phyloP scores from a whole-genome alignment of 129 eudicot genomes.

The Centrapalus pauciflorus region DNA sequence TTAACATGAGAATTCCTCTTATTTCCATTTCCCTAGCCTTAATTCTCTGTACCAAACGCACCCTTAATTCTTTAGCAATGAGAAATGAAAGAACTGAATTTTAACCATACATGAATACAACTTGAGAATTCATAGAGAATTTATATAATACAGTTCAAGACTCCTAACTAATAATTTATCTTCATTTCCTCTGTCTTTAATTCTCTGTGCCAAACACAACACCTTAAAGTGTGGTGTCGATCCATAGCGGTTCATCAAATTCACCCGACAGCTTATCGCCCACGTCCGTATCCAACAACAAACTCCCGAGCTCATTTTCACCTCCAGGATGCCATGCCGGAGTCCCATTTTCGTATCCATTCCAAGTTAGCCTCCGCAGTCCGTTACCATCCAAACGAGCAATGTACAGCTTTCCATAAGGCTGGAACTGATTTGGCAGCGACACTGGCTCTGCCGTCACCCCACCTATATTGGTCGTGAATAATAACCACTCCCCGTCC shows the following conservation, averaged over 20 bases:
- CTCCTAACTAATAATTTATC: too few relatives aligned
- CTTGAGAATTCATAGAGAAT: too few relatives aligned
- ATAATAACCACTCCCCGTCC: constrained; percentile 70
- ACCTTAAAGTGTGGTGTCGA: constrained; percentile 8
- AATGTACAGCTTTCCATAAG: constrained; percentile 65
- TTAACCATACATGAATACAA: too few relatives aligned
- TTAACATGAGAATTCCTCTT: too few relatives aligned
- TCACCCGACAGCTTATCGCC: constrained; percentile 57
- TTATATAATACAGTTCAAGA: too few relatives aligned
- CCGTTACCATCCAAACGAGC: constrained; percentile 68
- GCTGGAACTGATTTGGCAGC: constrained; percentile 81
- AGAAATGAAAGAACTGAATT: too few relatives aligned
- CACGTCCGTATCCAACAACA: constrained; percentile 13
- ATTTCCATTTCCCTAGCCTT: too few relatives aligned
- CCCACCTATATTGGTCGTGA: constrained; percentile 69
- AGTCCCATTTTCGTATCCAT: constrained; percentile 84
- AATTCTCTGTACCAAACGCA: too few relatives aligned
- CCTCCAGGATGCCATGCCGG: constrained; percentile 65
- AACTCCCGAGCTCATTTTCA: constrained; percentile 26
- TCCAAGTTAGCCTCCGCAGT: constrained; percentile 66
- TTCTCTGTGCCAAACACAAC: too few relatives aligned
- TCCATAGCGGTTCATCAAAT: constrained; percentile 77
- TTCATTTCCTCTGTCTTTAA: too few relatives aligned
- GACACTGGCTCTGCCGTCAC: constrained; percentile 78
- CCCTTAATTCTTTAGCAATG: too few relatives aligned